phyloP scores from a whole-genome alignment of 73 alveolate genomes.

The Stentor coeruleus region DNA sequence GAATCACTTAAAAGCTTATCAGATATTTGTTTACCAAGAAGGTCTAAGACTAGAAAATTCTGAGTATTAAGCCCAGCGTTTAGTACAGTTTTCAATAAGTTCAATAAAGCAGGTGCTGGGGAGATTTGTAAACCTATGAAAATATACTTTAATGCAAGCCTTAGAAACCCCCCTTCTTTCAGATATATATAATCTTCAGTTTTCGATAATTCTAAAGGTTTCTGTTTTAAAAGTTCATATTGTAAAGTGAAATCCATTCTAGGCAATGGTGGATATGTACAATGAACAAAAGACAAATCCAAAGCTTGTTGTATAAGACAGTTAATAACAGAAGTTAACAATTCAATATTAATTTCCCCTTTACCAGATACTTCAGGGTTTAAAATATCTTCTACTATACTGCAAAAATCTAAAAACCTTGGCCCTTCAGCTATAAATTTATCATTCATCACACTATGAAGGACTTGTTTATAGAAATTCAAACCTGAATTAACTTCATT shows the following conservation, averaged over 20 bases:
- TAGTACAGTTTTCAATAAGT: neutral
- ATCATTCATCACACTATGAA: neutral
- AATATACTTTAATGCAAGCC: neutral
- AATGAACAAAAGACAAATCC: neutral
- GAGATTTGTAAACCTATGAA: neutral
- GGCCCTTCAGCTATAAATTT: too few relatives aligned
- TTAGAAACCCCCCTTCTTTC: neutral
- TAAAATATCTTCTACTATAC: neutral
- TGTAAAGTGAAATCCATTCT: neutral
- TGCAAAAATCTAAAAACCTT: neutral
- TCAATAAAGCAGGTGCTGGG: neutral
- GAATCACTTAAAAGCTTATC: neutral
- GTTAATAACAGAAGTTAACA: neutral
- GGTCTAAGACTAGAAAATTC: neutral
- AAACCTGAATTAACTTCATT: neutral
- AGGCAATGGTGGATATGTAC: neutral
- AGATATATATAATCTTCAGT: neutral
- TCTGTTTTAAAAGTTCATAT: neutral
- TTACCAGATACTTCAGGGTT: neutral
- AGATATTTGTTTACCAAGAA: neutral
- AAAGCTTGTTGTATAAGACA: neutral
- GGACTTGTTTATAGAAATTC: neutral
- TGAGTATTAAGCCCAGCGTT: neutral
- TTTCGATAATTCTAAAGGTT: neutral
- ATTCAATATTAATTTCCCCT: neutral